Evolutionary conservation across 139 green algal species (phyloP), one percentile per base, ranked within the genome.

Genomic region (Marvania coccoides): DNA sequence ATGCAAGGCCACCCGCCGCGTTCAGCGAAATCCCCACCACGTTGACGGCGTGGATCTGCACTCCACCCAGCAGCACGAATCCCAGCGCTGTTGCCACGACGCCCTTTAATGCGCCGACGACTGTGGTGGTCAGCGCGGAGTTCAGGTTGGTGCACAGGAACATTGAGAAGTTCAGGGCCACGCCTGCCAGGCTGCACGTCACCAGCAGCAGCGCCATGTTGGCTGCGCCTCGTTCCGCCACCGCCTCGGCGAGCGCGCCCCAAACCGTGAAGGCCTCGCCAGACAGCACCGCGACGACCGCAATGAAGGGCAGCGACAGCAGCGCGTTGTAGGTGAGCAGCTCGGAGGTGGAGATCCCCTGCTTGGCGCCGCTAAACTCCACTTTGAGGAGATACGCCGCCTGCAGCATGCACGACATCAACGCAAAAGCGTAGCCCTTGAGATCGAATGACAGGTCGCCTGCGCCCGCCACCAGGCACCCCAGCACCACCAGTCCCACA

Each of bases 351-450:
- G 38, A 39, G 5, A 73, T 15, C 5, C 39, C 55, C 35, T 69
- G 58, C 12, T 59, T 47, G 4, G 57, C 62, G 2, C 67, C 78
- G 0, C 62, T 77, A 9, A 34, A 76, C 77, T 95, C 85, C 38
- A 94, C 87, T 24, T 90, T 61, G 36, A 95, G 65, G 62, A 95
- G 69, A 66, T 95, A 95, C 1, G 61, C 60, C 3, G 82, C 79
- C 71, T 93, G 87, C 48, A 75, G 75, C 4, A 75, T 29, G 47
- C 81, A 86, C 26, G 70, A 85, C 33, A 65, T 29, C 5, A 90
- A 66, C 6, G 84, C 87, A 53, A 76, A 86, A 0, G 61, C 26
- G 61, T 95, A 95, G 19, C 69, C 78, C 24, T 51, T 61, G 12
- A 80, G 47, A 46, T 93, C 80, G 59, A 91, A 90, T 30, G 54